Evolutionary conservation across 1,139 yeast genomes (phyloP).

Genomic region (Candida frijolesensis): DNA sequence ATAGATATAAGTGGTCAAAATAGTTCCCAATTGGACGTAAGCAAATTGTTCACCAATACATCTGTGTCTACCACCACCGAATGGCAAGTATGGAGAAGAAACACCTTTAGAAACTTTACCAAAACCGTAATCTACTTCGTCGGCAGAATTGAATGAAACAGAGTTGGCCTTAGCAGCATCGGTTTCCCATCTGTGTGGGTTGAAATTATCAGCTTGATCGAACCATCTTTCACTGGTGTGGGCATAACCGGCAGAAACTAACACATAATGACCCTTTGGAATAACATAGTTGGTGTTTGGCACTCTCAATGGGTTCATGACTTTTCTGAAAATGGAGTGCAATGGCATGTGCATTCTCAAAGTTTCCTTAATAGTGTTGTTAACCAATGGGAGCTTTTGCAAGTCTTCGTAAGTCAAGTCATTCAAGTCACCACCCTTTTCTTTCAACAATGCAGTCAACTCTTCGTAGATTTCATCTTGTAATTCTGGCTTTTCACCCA

Average conservation of each 20-base stretch:
- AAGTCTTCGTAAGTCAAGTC: conserved; percentile 80
- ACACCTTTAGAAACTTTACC: conserved; percentile 97
- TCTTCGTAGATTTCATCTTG: conserved; percentile 82
- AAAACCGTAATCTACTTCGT: conserved; percentile 86
- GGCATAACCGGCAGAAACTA: conserved; percentile 93
- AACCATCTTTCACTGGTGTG: conserved; percentile 76
- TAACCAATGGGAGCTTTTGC: conserved; percentile 77
- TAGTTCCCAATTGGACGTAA: conserved; percentile 86
- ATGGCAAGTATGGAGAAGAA: conserved; percentile 91
- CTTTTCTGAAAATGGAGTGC: conserved; percentile 94
- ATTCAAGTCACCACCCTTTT: conserved; percentile 45
- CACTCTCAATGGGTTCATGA: conserved; percentile 72
- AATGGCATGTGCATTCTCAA: conserved; percentile 94
- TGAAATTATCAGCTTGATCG: conserved; percentile 68
- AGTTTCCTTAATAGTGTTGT: conserved; percentile 87
- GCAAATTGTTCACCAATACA: conserved; percentile 99
- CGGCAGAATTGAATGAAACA: conserved; percentile 31
- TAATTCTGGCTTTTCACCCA: conserved; percentile 81
- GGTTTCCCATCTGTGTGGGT: conserved; percentile 89
- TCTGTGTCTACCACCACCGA: conserved; percentile 99
- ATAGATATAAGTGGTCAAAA: conserved; percentile 74
- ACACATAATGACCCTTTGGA: conserved; percentile 86
- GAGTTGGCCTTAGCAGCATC: conserved; percentile 34
- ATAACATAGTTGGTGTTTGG: conserved; percentile 81
- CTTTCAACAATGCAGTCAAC: conserved; percentile 63